Conservation (phyloP, 176 grass and related monocot species). For the Aegilops speltoides region DNA sequence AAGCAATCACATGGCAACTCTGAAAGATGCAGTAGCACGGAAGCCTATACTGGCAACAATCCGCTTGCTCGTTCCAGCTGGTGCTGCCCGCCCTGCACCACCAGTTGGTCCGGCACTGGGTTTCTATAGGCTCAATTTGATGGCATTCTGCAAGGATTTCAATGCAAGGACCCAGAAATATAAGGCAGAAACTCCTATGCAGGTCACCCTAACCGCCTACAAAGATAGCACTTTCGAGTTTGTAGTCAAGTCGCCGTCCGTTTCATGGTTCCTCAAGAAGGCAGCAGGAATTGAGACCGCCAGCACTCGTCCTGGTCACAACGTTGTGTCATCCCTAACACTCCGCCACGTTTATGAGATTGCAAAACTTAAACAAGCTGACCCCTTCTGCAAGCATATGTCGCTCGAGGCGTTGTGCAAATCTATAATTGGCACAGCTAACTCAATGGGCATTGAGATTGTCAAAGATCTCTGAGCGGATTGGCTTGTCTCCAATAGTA, state of each 20-base stretch:
- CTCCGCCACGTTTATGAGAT: constrained; percentile 86
- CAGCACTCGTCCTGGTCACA: constrained; percentile 64
- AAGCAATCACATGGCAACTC: constrained; percentile 48
- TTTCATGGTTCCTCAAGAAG: constrained; percentile 91
- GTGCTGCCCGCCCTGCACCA: constrained; percentile 73
- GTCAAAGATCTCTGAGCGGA: constrained; percentile 74
- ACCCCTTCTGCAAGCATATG: constrained; percentile 73
- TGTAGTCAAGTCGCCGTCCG: constrained; percentile 73
- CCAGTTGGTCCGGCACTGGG: constrained; percentile 80
- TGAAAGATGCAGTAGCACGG: constrained; percentile 65
- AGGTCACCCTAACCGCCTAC: constrained; percentile 83
- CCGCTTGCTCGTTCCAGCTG: constrained; percentile 70
- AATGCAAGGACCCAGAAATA: constrained; percentile 95
- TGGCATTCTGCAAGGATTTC: constrained; percentile 99
- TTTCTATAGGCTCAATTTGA: constrained; percentile 79
- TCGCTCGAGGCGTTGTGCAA: constrained; percentile 80
- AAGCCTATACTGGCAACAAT: constrained; percentile 76
- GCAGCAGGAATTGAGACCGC: constrained; percentile 64
- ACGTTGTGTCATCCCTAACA: constrained; percentile 48
- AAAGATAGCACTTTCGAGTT: constrained; percentile 89
- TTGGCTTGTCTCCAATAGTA: neutral
- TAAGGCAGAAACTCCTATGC: constrained; percentile 88
- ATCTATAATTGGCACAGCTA: constrained; percentile 79
- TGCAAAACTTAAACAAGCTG: constrained; percentile 78
- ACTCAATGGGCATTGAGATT: constrained; percentile 88